Evolutionary conservation across 768 basidiomycete genomes (phyloP).

Genomic region (Pulveroboletus sp.): DNA sequence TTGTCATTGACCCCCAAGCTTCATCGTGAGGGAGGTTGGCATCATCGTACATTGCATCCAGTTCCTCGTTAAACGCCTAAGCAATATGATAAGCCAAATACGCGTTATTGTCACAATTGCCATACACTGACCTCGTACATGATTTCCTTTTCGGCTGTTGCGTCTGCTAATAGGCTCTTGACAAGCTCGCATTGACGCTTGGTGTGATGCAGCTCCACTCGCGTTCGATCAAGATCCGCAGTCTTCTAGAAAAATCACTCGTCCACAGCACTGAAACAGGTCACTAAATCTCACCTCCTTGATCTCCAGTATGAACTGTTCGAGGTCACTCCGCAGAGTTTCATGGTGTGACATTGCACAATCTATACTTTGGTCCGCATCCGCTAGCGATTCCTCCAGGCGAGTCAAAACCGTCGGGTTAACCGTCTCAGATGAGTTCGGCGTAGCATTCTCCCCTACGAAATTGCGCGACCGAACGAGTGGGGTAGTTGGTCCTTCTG

Average conservation of each 20-base stretch:
- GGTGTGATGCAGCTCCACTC: constrained; percentile 60
- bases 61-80: constrained; percentile 91
- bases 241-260: constrained; percentile 42
- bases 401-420: constrained; percentile 10
- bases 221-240: constrained; percentile 56
- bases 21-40: constrained; percentile 76
- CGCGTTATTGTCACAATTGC: neutral
- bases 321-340: constrained; percentile 46
- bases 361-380: constrained; percentile 54
- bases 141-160: constrained; percentile 83
- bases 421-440: constrained; percentile 18
- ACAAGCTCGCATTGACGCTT: constrained; percentile 76
- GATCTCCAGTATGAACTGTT: constrained; percentile 45
- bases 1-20: constrained; percentile 74
- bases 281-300: constrained; percentile 46
- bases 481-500: constrained; percentile 41
- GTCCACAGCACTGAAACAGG: neutral
- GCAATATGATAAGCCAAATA: constrained; percentile 1
- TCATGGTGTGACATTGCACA: constrained; percentile 53
- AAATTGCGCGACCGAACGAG: constrained; percentile 43
- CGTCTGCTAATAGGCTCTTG: constrained; percentile 70
- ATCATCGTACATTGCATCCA: constrained; percentile 88
- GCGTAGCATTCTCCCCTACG: constrained; percentile 14
- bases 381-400: constrained; percentile 49
- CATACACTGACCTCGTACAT: constrained; percentile 75